Evolutionary conservation across 148 eudicot genomes (phyloP).

Genomic region (Spergularia bocconei): DNA sequence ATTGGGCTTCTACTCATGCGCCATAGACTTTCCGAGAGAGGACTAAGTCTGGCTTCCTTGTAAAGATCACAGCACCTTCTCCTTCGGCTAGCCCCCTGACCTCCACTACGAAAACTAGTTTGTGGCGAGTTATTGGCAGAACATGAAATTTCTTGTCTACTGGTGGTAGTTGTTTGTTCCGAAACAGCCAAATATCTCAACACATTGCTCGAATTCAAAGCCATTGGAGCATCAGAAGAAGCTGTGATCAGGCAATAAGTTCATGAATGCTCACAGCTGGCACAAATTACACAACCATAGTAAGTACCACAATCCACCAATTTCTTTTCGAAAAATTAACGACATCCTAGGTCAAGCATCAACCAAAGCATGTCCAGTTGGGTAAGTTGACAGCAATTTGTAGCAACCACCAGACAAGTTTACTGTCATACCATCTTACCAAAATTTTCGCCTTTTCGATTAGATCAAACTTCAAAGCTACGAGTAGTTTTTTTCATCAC

Average conservation of each 20-base stretch:
- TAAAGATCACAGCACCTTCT: constrained; percentile 38
- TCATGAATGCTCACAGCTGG: constrained; percentile 11
- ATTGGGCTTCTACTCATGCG: constrained; percentile 33
- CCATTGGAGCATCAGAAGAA: constrained; percentile 31
- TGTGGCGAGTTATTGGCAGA: constrained; percentile 48
- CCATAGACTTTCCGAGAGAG: constrained; percentile 37
- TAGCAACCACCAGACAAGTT: not conserved
- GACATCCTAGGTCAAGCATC: not conserved
- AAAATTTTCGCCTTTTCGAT: not conserved
- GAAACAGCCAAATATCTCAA: constrained; percentile 28
- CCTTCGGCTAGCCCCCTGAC: constrained; percentile 37
- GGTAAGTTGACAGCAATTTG: not conserved
- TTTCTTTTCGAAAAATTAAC: not conserved
- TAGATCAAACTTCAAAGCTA: not conserved
- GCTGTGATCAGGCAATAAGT: constrained; percentile 18
- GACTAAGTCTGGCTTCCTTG: constrained; percentile 34
- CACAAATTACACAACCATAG: not conserved
- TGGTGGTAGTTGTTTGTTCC: constrained; percentile 35
- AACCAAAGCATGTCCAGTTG: not conserved
- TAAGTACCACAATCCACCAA: not conserved
- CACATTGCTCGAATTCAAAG: constrained; percentile 29
- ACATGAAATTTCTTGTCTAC: constrained; percentile 41
- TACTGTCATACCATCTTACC: not conserved
- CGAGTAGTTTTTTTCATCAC: not conserved
- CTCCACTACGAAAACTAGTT: constrained; percentile 30